Percentiles rank a stretch among this genome's conserved stretches.
Evolutionary conservation across 164 flowering plant genomes (phyloP).

Genomic region (Pachysandra terminalis): DNA sequence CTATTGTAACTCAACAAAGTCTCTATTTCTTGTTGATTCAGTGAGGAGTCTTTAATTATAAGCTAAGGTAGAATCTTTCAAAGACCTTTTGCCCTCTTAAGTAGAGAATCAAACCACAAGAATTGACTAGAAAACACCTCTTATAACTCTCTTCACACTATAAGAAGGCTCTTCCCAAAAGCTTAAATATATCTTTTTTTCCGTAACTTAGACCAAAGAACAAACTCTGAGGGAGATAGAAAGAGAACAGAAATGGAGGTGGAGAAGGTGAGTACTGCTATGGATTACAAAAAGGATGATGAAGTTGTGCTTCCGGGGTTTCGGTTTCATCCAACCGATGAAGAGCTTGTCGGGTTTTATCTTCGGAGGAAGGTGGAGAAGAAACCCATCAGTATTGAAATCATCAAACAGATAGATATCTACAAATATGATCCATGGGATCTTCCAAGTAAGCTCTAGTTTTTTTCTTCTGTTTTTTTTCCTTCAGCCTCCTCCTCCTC

Average conservation of each 20-base stretch:
- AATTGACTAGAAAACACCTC: slow-evolving; percentile 17
- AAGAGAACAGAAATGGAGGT: slow-evolving; percentile 1
- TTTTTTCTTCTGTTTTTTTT: too few species aligned
- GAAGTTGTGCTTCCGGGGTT: slow-evolving; percentile 71
- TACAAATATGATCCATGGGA: slow-evolving; percentile 93
- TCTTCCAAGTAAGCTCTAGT: slow-evolving; percentile 74
- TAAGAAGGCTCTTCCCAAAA: background rate
- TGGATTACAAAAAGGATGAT: slow-evolving; percentile 18
- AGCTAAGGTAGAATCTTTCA: background rate
- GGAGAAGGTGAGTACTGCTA: slow-evolving; percentile 12
- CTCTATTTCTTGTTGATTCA: too few species aligned
- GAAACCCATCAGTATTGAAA: slow-evolving; percentile 49
- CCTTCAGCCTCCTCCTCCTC: background rate
- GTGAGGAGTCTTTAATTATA: too few species aligned
- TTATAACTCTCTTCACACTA: background rate
- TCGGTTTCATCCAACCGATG: slow-evolving; percentile 87
- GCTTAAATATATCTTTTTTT: background rate
- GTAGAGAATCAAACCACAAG: slow-evolving; percentile 7
- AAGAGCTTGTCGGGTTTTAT: slow-evolving; percentile 81
- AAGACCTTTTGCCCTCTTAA: background rate
- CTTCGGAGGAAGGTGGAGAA: slow-evolving; percentile 69
- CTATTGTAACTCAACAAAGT: too few species aligned
- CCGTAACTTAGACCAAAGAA: background rate
- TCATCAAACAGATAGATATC: slow-evolving; percentile 75
- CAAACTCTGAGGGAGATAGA: background rate